These are phyloP conservation scores for Quercus mongolica DNA, from an alignment of 306 rosid genomes.

Conservation along the genomic window DNA sequence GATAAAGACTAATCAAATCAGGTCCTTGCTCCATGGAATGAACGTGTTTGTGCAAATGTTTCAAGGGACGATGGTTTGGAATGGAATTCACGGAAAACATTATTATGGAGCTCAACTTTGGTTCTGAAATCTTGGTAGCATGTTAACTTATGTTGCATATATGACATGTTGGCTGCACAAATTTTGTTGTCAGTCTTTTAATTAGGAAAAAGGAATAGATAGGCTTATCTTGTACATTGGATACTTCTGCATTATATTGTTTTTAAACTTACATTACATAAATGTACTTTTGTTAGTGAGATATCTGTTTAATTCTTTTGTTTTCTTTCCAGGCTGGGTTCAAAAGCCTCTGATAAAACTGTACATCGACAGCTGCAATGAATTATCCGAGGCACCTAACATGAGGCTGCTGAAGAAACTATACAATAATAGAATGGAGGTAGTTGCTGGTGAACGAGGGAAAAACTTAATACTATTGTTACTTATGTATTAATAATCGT, in stretches of 20 bases:
- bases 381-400: constrained; percentile 65
- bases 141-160: not conserved
- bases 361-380: constrained; percentile 69
- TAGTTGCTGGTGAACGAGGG: constrained; percentile 23
- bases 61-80: not conserved
- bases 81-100: not conserved
- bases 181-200: constrained; percentile 3
- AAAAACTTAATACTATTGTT: not conserved
- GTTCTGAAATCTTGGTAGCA: not conserved
- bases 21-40: not conserved
- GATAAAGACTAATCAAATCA: not conserved
- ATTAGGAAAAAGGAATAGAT: constrained; percentile 7
- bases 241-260: not conserved
- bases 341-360: constrained; percentile 79
- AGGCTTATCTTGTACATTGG: constrained; percentile 8
- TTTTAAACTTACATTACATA: constrained; percentile 5
- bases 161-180: constrained; percentile 1
- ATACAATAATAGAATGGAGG: constrained; percentile 69
- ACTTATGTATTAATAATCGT: not conserved
- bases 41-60: not conserved
- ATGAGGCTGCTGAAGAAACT: constrained; percentile 77
- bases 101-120: not conserved
- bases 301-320: constrained; percentile 6
- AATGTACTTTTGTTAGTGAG: constrained; percentile 9
- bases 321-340: constrained; percentile 63